Evolutionary conservation across 345 rosid species (phyloP).

Genomic region (Toxicodendron radicans): DNA sequence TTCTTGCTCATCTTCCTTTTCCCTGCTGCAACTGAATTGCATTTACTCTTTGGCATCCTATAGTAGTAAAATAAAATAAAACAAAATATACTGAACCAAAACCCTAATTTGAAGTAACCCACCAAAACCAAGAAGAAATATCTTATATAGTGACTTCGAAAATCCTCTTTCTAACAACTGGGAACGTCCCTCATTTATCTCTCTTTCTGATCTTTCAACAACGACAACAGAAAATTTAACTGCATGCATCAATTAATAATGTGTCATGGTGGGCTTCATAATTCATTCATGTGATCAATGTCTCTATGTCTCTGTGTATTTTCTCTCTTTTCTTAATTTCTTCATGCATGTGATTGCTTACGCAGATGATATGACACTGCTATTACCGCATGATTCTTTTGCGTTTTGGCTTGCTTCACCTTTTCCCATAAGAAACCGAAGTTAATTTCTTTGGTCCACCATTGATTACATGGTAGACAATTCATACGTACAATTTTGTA

Average conservation of each 20-base stretch:
- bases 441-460: slow-evolving; percentile 15
- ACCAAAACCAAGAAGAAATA: background rate
- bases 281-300: background rate
- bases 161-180: background rate
- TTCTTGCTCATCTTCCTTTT: slow-evolving; percentile 5
- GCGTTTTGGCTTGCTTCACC: background rate
- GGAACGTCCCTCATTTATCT: no score
- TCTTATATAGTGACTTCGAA: background rate
- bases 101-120: slow-evolving; percentile 5
- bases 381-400: background rate
- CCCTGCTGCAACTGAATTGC: slow-evolving; percentile 10
- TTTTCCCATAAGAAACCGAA: slow-evolving; percentile 9
- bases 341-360: background rate
- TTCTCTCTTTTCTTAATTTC: background rate
- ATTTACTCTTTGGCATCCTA: slow-evolving; percentile 29
- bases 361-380: background rate
- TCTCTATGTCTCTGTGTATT: background rate
- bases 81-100: background rate
- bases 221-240: background rate
- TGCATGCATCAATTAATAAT: no score
- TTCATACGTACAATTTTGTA: background rate
- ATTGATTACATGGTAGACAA: slow-evolving; percentile 14
- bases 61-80: background rate
- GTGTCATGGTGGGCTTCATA: background rate
- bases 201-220: background rate